These are phyloP conservation scores for Dictyostelium firmibasis DNA, from an alignment of 78 protist genomes.

Conservation along the genomic window DNA sequence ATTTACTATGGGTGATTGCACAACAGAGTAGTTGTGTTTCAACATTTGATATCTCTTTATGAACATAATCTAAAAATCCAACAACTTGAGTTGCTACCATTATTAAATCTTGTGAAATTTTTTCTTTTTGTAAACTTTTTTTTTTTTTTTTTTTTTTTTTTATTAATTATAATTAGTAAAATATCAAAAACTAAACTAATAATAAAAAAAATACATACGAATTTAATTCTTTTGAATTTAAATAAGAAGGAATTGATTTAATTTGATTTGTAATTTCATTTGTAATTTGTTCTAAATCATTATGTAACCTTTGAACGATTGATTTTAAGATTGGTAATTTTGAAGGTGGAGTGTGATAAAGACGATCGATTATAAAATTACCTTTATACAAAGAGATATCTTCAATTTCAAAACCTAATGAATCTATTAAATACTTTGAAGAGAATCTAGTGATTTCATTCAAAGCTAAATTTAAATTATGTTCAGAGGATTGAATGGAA, in stretches of 20 bases:
- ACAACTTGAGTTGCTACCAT: background rate
- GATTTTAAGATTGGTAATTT: constrained; percentile 48
- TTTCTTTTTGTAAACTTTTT: constrained; percentile 25
- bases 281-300: constrained; percentile 29
- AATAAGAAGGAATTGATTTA: background rate
- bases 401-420: constrained; percentile 58
- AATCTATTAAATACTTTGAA: constrained; percentile 48
- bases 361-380: constrained; percentile 26
- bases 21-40: constrained; percentile 62
- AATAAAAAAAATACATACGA: background rate
- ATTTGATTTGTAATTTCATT: background rate
- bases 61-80: constrained; percentile 59
- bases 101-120: constrained; percentile 4
- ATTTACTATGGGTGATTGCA: background rate
- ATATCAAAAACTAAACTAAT: background rate
- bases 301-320: constrained; percentile 21
- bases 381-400: background rate
- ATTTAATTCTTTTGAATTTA: background rate
- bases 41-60: constrained; percentile 10
- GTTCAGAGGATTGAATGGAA: constrained; percentile 6
- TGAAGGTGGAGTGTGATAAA: constrained; percentile 66
- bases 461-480: background rate
- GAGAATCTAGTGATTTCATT: constrained; percentile 15
- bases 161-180: background rate
- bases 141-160: too few species aligned